Evolutionary conservation across 2,329 filamentous ascomycete genomes (phyloP), one percentile per base, ranked within the genome.

Genomic region (Talaromyces albobiverticillius): DNA sequence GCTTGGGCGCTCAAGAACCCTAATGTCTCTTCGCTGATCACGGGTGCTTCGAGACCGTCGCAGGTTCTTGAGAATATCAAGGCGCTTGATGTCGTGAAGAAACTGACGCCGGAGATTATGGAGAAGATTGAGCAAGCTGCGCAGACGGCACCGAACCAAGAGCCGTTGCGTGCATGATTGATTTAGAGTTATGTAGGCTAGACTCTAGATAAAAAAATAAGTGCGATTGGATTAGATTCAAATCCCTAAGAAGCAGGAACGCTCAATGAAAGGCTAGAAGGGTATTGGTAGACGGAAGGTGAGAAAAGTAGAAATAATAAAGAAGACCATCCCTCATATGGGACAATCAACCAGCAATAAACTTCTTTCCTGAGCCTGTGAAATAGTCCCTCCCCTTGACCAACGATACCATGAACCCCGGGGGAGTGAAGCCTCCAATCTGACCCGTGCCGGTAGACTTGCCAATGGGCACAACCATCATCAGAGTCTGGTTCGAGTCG

Each of bases 1-100:
- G 82, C 82, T 1, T 85, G 82, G 82, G 73, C 72, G 46, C 72
- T 81, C 25, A 83, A 80, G 70, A 85, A 85, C 65, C 71, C 76
- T 29, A 79, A 84, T 55, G 82, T 85, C 32, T 65, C 67, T 10
- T 70, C 70, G 3, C 65, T 71, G 14, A 72, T 73, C 55, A 70
- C 63, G 0, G 71, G 82, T 2, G 75, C 75, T 4, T 75, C 72
- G 11, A 67, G 69, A 46, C 68, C 71, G 3, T 71, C 76, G 59
- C 76, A 78, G 61, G 65, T 78, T 13, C 61, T 67, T 8, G 74
- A 78, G 50, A 76, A 76, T 22, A 70, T 78, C 42, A 69, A 51
- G 26, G 56, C 56, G 9, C 10, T 58, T 2, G 56, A 40, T 9
- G 50, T 58, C 3, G 54, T 45, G 9, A 42, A 57, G 1, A 58